These are phyloP conservation scores for Pneumocystis sp. DNA, from an alignment of 1,139 yeast genomes.

Conservation along the genomic window DNA sequence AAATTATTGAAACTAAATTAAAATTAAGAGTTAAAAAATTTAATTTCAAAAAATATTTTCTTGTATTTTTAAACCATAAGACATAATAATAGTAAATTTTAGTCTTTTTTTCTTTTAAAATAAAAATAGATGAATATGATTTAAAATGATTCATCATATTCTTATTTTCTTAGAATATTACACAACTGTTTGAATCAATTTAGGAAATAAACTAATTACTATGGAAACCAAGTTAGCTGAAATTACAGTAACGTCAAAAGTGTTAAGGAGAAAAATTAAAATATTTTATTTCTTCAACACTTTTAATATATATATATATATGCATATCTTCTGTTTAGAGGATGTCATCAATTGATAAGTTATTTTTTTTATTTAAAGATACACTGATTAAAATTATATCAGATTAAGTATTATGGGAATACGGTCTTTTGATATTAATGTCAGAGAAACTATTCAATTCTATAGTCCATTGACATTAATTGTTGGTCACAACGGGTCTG, in stretches of 20 bases:
- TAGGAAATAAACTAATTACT: background rate
- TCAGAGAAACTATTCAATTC: constrained; percentile 75
- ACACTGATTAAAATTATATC: background rate
- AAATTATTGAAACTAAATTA: background rate
- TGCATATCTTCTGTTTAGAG: background rate
- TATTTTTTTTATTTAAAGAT: constrained; percentile 30
- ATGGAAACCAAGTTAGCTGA: background rate
- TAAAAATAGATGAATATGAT: background rate
- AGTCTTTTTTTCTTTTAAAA: background rate
- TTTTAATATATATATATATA: background rate
- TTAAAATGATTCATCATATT: background rate
- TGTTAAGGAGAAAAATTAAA: background rate
- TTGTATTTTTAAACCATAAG: background rate
- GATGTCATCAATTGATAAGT: constrained; percentile 29
- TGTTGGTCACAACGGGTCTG: constrained; percentile 94
- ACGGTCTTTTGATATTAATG: constrained; percentile 72
- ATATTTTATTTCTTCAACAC: background rate
- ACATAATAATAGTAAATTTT: background rate
- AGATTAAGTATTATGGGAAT: constrained; percentile 51
- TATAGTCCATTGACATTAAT: constrained; percentile 83
- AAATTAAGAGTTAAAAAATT: background rate
- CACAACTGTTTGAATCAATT: background rate
- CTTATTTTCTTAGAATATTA: background rate
- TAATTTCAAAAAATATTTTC: background rate
- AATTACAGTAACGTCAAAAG: too few relatives aligned